Percentiles rank a stretch among this genome's conserved stretches.
These are phyloP conservation scores for Phallus indusiatus DNA, from an alignment of 768 basidiomycete genomes.

Conservation along the genomic window DNA sequence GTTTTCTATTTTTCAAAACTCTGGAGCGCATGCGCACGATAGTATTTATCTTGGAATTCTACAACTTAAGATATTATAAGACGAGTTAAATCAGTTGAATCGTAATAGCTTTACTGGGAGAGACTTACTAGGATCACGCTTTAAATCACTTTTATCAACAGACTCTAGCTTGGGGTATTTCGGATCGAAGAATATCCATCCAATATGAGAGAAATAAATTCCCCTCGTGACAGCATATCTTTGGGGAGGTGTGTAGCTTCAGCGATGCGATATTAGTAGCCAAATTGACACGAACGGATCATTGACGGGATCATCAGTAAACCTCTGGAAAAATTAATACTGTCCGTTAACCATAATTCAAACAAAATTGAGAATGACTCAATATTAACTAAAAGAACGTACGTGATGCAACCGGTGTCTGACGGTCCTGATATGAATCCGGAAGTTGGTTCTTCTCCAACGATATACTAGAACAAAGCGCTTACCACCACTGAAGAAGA, in stretches of 20 bases:
- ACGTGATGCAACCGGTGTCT: slow-evolving; percentile 71
- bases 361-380: too few relatives aligned
- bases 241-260: background rate
- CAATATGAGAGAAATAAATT: slow-evolving; percentile 69
- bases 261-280: background rate
- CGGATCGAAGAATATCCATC: slow-evolving; percentile 79
- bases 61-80: slow-evolving; percentile 50
- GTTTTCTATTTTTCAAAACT: background rate
- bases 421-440: slow-evolving; percentile 43
- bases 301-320: too few relatives aligned
- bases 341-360: too few relatives aligned
- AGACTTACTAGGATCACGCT: slow-evolving; percentile 52
- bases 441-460: background rate
- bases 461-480: background rate
- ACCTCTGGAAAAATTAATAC: slow-evolving; percentile 45
- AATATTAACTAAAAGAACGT: slow-evolving; percentile 19
- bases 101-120: too few relatives aligned
- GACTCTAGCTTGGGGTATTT: slow-evolving; percentile 50
- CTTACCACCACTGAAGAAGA: slow-evolving; percentile 41
- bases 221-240: slow-evolving; percentile 71
- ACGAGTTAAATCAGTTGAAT: too few relatives aligned
- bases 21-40: too few relatives aligned
- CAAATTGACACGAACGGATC: slow-evolving; percentile 42
- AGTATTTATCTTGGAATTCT: too few relatives aligned
- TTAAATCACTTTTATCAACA: slow-evolving; percentile 61